phyloP scores from a whole-genome alignment of 139 green algal genomes.

The Nannochloris sp. region DNA sequence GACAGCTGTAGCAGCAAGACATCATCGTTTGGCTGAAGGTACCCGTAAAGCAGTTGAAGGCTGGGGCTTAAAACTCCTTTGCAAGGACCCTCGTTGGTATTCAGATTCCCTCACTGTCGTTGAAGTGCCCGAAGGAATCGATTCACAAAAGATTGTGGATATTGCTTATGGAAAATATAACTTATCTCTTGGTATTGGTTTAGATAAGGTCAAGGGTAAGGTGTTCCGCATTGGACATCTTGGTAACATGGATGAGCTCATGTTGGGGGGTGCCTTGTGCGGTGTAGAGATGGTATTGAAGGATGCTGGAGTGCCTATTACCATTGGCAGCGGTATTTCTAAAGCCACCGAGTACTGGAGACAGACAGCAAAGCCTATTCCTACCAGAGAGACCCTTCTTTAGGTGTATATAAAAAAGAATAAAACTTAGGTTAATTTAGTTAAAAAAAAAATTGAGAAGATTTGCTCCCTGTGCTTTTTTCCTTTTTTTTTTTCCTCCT shows the following conservation, averaged over 20 bases:
- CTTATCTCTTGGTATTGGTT: conserved; percentile 88
- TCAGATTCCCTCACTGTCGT: conserved; percentile 91
- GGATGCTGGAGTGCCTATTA: conserved; percentile 67
- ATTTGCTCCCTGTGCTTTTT: neutral
- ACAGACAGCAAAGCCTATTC: conserved; percentile 57
- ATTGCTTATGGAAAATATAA: conserved; percentile 89
- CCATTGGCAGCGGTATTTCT: conserved; percentile 63
- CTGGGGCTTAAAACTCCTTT: conserved; percentile 91
- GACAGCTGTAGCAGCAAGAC: conserved; percentile 75
- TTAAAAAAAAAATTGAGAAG: neutral
- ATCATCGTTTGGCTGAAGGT: conserved; percentile 75
- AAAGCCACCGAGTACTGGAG: conserved; percentile 77
- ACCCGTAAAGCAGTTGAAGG: conserved; percentile 71
- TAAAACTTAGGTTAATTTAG: neutral
- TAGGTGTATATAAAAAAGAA: neutral
- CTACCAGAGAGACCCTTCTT: conserved; percentile 51
- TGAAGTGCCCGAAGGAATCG: conserved; percentile 72
- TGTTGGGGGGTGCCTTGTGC: conserved; percentile 71
- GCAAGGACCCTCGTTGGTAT: conserved; percentile 77
- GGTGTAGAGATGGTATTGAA: conserved; percentile 92
- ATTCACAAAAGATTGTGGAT: conserved; percentile 85
- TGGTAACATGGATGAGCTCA: conserved; percentile 97
- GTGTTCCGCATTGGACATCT: conserved; percentile 97
- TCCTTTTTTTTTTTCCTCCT: neutral
- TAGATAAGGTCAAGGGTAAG: conserved; percentile 84